Conservation (phyloP, 805 yeast species). For the Wickerhamomyces ciferrii region DNA sequence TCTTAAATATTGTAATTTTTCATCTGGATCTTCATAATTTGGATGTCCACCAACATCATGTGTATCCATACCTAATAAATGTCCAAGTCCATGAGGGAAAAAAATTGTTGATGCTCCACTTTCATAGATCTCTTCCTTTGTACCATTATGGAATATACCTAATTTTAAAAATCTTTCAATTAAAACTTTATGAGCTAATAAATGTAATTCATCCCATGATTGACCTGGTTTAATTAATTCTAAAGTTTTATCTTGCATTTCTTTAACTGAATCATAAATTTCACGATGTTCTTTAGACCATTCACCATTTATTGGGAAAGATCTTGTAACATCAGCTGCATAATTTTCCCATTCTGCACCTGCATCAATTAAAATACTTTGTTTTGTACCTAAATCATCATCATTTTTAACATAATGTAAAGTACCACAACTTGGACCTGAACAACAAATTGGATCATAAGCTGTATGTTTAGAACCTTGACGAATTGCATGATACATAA, state of each 20-base stretch:
- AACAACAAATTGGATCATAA: constrained; percentile 94
- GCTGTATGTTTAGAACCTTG: constrained; percentile 89
- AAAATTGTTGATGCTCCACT: constrained; percentile 73
- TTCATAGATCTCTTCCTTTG: constrained; percentile 61
- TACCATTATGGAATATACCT: constrained; percentile 66
- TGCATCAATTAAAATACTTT: constrained; percentile 82
- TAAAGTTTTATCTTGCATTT: constrained; percentile 79
- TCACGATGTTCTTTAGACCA: constrained; percentile 86
- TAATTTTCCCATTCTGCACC: constrained; percentile 97
- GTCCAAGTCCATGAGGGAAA: constrained; percentile 96
- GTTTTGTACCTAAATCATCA: constrained; percentile 49
- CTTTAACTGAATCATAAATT: constrained; percentile 71
- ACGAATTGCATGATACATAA: constrained; percentile 85
- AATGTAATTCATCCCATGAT: constrained; percentile 80
- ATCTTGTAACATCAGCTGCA: constrained; percentile 91
- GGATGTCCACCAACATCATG: constrained; percentile 94
- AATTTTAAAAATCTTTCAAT: constrained; percentile 64
- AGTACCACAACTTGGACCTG: constrained; percentile 89
- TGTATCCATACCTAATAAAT: constrained; percentile 88
- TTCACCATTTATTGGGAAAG: constrained; percentile 87
- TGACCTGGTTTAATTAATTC: constrained; percentile 74
- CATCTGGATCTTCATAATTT: constrained; percentile 79
- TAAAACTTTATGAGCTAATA: constrained; percentile 72
- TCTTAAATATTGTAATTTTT: constrained; percentile 71
- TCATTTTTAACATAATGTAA: constrained; percentile 87